These are phyloP conservation scores for Trichoderma parareesei DNA, from an alignment of 495 filamentous ascomycete genomes.

Conservation along the genomic window DNA sequence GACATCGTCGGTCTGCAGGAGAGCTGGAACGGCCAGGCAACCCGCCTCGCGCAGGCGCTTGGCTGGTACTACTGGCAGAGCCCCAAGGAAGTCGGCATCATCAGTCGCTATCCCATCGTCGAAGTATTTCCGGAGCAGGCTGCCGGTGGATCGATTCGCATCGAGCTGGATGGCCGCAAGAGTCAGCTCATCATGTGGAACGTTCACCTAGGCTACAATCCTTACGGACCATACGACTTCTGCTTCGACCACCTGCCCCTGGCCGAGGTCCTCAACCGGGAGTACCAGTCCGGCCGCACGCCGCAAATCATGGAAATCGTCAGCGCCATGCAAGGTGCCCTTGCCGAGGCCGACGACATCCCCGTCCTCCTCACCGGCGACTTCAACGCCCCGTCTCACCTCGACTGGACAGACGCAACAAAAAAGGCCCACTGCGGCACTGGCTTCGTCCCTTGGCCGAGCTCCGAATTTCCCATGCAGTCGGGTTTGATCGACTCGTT, in stretches of 20 bases:
- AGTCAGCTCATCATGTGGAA: slow-evolving; percentile 5
- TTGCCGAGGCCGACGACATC: neutral
- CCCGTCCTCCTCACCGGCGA: slow-evolving; percentile 10
- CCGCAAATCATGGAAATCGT: slow-evolving; percentile 7
- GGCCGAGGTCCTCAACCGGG: slow-evolving; percentile 1
- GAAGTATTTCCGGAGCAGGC: neutral
- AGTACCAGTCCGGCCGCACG: neutral
- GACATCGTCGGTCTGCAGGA: slow-evolving; percentile 9
- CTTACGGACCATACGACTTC: slow-evolving; percentile 10
- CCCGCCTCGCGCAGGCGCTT: neutral
- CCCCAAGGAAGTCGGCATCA: neutral
- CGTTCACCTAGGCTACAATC: slow-evolving; percentile 1
- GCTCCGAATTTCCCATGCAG: neutral
- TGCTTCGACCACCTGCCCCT: slow-evolving; percentile 3
- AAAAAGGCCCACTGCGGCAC: slow-evolving; percentile 6
- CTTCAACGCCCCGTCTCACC: slow-evolving; percentile 9
- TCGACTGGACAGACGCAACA: slow-evolving; percentile 6
- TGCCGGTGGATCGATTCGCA: neutral
- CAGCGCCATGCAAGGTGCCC: neutral
- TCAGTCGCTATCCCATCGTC: slow-evolving; percentile 9
- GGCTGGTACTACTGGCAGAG: slow-evolving; percentile 8
- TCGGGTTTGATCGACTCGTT: slow-evolving; percentile 6
- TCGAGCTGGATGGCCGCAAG: slow-evolving; percentile 1
- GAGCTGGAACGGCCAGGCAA: slow-evolving; percentile 2
- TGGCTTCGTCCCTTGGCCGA: slow-evolving; percentile 5